Base-by-base conservation (phyloP, 345 rosid species). In the Dimocarpus longan region DNA sequence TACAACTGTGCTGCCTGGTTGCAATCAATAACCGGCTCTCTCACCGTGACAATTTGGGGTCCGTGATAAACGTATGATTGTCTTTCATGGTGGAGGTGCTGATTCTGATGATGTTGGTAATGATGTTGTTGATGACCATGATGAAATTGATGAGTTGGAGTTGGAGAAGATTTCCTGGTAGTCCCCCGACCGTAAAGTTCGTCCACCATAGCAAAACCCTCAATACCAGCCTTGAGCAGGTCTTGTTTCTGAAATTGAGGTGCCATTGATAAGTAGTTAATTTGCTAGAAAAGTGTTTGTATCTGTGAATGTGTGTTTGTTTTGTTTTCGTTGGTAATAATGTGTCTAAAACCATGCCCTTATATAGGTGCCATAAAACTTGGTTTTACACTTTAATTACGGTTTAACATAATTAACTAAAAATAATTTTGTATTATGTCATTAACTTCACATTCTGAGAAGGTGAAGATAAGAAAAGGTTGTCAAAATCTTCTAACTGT, bases 1-100 rank as follows among this genome's bases (percentile, higher is more conserved):
- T 10, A 76, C n/a, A 13, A 10, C 22, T 18, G 62, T 37, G 76
- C 80, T 1, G 76, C 80, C 66, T 13, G 56, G 24, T 9, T 18
- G 67, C 75, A 6, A 50, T 75, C 71, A 5, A 70, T 70, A 10
- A 75, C 79, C 12, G 43, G 67, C 62, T 50, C 65, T 0, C 37
- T 21, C 1, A 69, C 19, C 0, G 39, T 69, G 19, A 12, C 13
- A 46, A 19, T 8, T 72, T 19, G 60, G 60, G 40, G 57, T n/a
- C 11, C 59, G 2, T 9, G 12, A 54, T 70, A 46, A 13, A 22
- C 16, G 18, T 65, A 37, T n/a, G 71, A 5, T 2, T 6, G 74
- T 28, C 10, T 9, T 7, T 39, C 16, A 5, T 3, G 71, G 7
- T 40, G 52, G 26, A 2, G 11, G 42, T 39, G 5, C 15, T 68